Conservation (phyloP, 2,329 filamentous ascomycete species). For the Colletotrichum sp. region DNA sequence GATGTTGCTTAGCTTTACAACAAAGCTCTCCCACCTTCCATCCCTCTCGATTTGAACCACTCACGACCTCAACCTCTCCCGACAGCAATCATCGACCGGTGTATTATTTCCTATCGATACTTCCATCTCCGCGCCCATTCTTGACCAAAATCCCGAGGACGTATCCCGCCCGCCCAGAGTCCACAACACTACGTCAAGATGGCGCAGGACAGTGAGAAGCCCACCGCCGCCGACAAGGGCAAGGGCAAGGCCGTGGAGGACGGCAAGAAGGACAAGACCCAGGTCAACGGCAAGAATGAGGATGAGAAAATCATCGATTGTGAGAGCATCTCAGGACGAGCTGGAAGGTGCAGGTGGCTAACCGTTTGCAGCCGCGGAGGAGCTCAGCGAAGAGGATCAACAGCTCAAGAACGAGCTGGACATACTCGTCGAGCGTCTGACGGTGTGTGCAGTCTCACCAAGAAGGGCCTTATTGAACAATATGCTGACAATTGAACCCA, state of each 20-base stretch:
- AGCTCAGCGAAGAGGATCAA: conserved; percentile 97
- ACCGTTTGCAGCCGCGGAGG: conserved; percentile 65
- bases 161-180: conserved; percentile 29
- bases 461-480: not conserved
- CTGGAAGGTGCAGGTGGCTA: conserved; percentile 32
- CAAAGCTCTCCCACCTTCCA: conserved; percentile 42
- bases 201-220: conserved; percentile 92
- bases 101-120: conserved; percentile 1
- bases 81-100: not conserved
- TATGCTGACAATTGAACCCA: conserved; percentile 38
- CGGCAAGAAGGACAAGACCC: conserved; percentile 71
- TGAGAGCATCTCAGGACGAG: conserved; percentile 24
- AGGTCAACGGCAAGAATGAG: conserved; percentile 78
- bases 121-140: not conserved
- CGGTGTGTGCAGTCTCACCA: conserved; percentile 56
- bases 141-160: conserved; percentile 8
- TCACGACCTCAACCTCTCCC: not conserved
- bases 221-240: conserved; percentile 88
- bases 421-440: conserved; percentile 95
- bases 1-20: conserved; percentile 37
- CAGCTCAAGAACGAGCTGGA: conserved; percentile 98
- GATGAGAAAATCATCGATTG: conserved; percentile 62
- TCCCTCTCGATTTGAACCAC: conserved; percentile 28
- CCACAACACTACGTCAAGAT: conserved; percentile 57
- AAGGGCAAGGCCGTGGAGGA: conserved; percentile 89